Conservation (phyloP, 1,284 basidiomycete species). For the Macrocystidia cucumis region DNA sequence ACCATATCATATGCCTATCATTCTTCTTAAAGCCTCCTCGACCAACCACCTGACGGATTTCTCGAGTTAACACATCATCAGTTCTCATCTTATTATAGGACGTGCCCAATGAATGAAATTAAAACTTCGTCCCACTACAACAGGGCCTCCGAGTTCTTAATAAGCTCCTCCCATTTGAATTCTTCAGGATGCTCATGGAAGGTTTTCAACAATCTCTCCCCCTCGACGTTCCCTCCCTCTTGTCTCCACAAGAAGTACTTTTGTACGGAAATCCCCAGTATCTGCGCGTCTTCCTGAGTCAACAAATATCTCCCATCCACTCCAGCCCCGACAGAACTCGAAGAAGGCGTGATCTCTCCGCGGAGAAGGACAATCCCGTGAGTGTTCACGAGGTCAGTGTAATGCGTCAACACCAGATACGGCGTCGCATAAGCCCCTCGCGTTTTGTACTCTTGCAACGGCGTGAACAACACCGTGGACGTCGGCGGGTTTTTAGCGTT, state of each 20-base stretch:
- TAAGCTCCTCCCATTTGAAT: conserved; percentile 70
- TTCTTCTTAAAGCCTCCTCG: too few species aligned
- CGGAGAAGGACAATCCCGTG: conserved; percentile 86
- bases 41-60: too few species aligned
- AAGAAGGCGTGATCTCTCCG: conserved; percentile 81
- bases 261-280: conserved; percentile 73
- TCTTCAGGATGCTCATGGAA: conserved; percentile 71
- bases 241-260: conserved; percentile 70
- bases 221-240: conserved; percentile 20
- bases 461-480: conserved; percentile 84
- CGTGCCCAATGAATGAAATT: too few species aligned
- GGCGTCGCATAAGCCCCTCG: conserved; percentile 87
- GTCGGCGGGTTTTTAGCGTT: conserved; percentile 34
- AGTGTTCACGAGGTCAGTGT: conserved; percentile 79
- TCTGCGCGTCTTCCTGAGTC: conserved; percentile 74
- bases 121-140: too few species aligned
- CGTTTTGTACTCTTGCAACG: conserved; percentile 91
- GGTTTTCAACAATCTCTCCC: conserved; percentile 44
- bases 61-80: too few species aligned
- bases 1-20: too few species aligned
- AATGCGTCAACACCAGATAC: conserved; percentile 85
- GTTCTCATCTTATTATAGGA: too few species aligned
- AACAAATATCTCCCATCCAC: conserved; percentile 46
- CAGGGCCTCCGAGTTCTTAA: too few species aligned
- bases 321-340: conserved; percentile 27